Evolutionary conservation across 2,329 filamentous ascomycete species (phyloP).

Genomic region (Fusarium anthophilum): DNA sequence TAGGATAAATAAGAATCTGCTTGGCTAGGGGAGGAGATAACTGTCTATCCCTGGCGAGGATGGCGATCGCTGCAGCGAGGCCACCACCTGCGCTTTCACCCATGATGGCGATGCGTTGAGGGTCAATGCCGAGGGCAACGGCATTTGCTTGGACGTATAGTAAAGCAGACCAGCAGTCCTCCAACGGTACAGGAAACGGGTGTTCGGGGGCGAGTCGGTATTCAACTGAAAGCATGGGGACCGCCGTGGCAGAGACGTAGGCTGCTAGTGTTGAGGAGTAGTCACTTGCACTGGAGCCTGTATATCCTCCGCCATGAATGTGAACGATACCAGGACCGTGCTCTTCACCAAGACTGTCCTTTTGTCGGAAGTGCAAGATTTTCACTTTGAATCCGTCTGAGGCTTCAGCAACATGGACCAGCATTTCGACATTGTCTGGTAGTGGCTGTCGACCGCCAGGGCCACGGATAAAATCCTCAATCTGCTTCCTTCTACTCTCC

Average conservation of each 20-base stretch:
- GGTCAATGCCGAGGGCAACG: not conserved
- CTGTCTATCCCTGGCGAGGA: not conserved
- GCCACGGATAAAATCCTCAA: not conserved
- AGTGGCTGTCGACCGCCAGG: not conserved
- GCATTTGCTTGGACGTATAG: not conserved
- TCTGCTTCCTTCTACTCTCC: not conserved
- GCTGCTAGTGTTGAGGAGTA: not conserved
- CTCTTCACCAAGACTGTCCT: not conserved
- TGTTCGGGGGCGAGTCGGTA: not conserved
- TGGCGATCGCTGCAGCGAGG: not conserved
- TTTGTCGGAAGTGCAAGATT: not conserved
- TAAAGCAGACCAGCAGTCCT: not conserved
- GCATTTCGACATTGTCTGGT: not conserved
- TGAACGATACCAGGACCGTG: not conserved
- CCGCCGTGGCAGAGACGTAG: not conserved
- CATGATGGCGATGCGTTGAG: not conserved
- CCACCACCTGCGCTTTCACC: not conserved
- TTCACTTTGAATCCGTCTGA: not conserved
- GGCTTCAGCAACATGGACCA: not conserved
- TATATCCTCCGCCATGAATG: not conserved
- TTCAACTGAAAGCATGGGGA: not conserved
- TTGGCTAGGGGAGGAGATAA: not conserved
- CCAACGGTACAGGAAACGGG: not conserved
- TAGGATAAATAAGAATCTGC: not conserved
- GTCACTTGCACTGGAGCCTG: not conserved